Base-by-base conservation (phyloP, 371 early-diverging fungal genomes). In the Actinomortierella ambigua region DNA sequence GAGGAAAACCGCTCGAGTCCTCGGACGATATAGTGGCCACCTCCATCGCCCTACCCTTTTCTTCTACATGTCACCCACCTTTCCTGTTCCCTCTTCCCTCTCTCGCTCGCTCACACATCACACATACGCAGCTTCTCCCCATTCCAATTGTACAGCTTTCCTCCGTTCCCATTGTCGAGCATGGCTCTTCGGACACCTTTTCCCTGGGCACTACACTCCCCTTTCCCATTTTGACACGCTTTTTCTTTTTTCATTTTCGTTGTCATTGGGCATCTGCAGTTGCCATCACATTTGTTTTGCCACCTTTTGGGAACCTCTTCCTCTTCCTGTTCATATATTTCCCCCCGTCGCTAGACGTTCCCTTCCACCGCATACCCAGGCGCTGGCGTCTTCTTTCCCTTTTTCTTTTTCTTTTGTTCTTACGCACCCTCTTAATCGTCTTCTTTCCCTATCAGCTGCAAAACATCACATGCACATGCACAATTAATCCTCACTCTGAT, bases 141-240 rank as follows among this genome's bases (percentile, higher is more conserved):
- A 22, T 23, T 2, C 20, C 18, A 27, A 13, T 23, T 43, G 24
- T 34, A 40, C 27, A 34, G 34, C 4, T 34, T 11, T 34, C 34
- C 4, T 34, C 11, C 34, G 34, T 6, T 4, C 34, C 34, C n/a
- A n/a, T 34, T 34, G 4, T 34, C 34, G 34, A 34, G 34, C 4
- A 34, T 34, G 34, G 34, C 11, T 34, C 34, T 34, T 34, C 11
- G 34, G 34, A 34, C 34, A 34, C 34, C 34, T 4, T 34, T 34
- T 34, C 11, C 34, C 11, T 23, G 53, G 20, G 8, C 53, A 4
- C 34, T 9, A 15, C 50, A 34, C 53, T 56, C 57, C 34, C 40
- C 53, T 41, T 22, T 20, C 42, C 11, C n/a, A 8, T 43, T 43
- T 43, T 18, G 26, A 76, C 20, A 79, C 76, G 26, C 79, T 79